Evolutionary conservation across 2,329 filamentous ascomycete genomes (phyloP).

Genomic region (Talaromyces sp.): DNA sequence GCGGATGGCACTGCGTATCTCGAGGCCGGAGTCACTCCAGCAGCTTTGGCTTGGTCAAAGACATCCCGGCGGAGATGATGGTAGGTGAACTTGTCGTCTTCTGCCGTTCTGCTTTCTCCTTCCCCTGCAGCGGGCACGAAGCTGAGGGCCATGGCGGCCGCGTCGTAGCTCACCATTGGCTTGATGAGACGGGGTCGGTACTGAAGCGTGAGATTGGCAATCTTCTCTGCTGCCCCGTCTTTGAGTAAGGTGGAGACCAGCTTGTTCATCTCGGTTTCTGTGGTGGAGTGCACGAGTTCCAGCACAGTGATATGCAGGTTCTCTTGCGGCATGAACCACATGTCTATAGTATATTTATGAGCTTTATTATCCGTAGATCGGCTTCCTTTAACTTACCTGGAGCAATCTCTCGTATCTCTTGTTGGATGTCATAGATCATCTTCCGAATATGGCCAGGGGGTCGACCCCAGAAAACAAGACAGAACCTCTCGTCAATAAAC

Average conservation of each 20-base stretch:
- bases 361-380: neutral
- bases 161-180: constrained; percentile 77
- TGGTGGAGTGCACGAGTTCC: constrained; percentile 77
- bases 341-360: constrained; percentile 43
- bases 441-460: constrained; percentile 67
- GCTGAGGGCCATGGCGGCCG: constrained; percentile 77
- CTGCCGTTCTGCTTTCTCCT: constrained; percentile 26
- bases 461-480: constrained; percentile 82
- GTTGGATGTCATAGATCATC: constrained; percentile 65
- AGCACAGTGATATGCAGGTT: constrained; percentile 80
- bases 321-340: constrained; percentile 81
- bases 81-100: constrained; percentile 71
- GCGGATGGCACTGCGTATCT: constrained; percentile 85
- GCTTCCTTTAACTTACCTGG: constrained; percentile 57
- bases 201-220: constrained; percentile 61
- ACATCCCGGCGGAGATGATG: constrained; percentile 83
- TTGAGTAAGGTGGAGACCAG: constrained; percentile 57
- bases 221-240: constrained; percentile 44
- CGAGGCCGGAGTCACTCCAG: constrained; percentile 66
- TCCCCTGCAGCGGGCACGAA: constrained; percentile 77
- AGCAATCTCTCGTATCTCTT: constrained; percentile 56
- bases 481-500: constrained; percentile 72
- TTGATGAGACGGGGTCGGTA: constrained; percentile 73
- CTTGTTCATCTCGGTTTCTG: constrained; percentile 59
- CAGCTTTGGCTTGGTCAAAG: constrained; percentile 55